phyloP scores from a whole-genome alignment of 1,284 basidiomycete species.

The Ganoderma boninense region DNA sequence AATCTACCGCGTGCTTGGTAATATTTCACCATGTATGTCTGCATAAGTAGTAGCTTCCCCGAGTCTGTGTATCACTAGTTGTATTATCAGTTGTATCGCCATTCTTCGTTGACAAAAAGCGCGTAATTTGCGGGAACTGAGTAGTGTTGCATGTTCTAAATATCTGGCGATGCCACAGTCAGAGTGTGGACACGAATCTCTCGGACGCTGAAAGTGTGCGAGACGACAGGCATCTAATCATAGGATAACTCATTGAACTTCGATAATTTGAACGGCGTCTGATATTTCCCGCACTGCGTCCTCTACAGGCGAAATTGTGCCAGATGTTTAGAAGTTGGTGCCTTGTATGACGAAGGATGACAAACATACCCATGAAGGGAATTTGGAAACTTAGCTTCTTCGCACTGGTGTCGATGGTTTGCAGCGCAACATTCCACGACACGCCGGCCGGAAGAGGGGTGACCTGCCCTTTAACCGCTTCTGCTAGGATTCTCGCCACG shows the following conservation, averaged over 20 bases:
- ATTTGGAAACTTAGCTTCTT: slow-evolving; percentile 28
- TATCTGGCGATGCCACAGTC: no score
- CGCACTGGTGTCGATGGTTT: slow-evolving; percentile 26
- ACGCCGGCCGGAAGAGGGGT: slow-evolving; percentile 13
- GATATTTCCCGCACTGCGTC: slow-evolving; percentile 24
- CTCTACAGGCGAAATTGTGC: slow-evolving; percentile 15
- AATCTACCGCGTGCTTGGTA: background rate
- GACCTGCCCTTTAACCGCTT: slow-evolving; percentile 18
- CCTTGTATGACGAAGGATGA: background rate
- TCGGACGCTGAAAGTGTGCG: no score
- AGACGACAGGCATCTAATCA: no score
- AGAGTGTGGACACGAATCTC: no score
- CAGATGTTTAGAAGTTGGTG: background rate
- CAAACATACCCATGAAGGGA: slow-evolving; percentile 30
- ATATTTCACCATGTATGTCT: background rate
- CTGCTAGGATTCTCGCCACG: slow-evolving; percentile 26
- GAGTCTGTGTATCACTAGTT: background rate
- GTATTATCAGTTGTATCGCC: background rate
- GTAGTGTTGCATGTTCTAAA: background rate
- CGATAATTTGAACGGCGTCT: slow-evolving; percentile 25
- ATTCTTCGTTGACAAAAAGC: background rate
- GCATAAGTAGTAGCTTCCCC: background rate
- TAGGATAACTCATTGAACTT: slow-evolving; percentile 9
- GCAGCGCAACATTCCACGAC: slow-evolving; percentile 24
- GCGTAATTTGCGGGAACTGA: background rate